Evolutionary conservation across 75 land plant species (phyloP).

Genomic region (Pseudotsuga menziesii): DNA sequence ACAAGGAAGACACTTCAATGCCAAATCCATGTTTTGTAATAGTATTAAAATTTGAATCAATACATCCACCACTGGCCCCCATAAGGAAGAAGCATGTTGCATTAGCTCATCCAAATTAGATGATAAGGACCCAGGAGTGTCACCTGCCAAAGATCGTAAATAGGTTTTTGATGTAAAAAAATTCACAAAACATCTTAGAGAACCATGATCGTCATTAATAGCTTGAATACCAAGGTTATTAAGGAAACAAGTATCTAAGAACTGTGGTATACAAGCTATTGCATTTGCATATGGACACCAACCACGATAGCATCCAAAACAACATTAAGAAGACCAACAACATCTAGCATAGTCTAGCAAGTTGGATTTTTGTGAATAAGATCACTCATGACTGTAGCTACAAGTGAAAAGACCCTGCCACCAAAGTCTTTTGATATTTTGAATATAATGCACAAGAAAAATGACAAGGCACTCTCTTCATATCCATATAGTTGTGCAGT

Average conservation of each 20-base stretch:
- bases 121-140: constrained; percentile 72
- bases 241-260: constrained; percentile 87
- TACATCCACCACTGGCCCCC: constrained; percentile 85
- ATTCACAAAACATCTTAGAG: constrained; percentile 84
- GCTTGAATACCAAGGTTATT: constrained; percentile 82
- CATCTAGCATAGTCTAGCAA: constrained; percentile 76
- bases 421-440: constrained; percentile 89
- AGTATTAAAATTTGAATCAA: constrained; percentile 76
- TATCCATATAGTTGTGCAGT: constrained; percentile 60
- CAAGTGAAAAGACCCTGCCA: constrained; percentile 91
- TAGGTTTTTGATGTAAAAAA: constrained; percentile 83
- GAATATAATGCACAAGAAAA: constrained; percentile 73
- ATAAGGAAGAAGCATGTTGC: constrained; percentile 85
- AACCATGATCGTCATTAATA: constrained; percentile 78
- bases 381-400: constrained; percentile 97
- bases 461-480: constrained; percentile 79
- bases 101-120: constrained; percentile 90
- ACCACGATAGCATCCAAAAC: constrained; percentile 78
- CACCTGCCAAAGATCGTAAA: constrained; percentile 61
- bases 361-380: constrained; percentile 97
- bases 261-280: constrained; percentile 79
- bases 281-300: constrained; percentile 87
- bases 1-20: constrained; percentile 17
- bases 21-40: constrained; percentile 64
- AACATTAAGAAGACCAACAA: constrained; percentile 77